phyloP scores from a whole-genome alignment of 2,329 filamentous ascomycete species.

The Monosporascus sp. region DNA sequence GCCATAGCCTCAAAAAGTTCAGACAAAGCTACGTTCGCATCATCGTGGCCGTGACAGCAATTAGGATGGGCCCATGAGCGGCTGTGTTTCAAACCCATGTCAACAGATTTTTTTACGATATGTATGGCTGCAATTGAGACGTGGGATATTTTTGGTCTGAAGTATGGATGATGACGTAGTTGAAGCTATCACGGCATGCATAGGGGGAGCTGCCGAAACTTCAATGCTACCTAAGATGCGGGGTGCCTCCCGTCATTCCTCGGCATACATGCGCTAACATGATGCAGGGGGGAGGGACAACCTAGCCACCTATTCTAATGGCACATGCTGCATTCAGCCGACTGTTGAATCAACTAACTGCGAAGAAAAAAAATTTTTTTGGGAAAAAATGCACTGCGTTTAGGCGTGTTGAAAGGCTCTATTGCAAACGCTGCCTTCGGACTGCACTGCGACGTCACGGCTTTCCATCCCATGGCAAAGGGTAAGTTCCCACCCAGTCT shows the following conservation, averaged over 20 bases:
- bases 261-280: neutral
- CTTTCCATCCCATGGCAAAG: slow-evolving; percentile 58
- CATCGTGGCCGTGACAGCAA: too few species aligned
- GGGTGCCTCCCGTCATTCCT: neutral
- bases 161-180: neutral
- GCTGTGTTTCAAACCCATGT: too few species aligned
- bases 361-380: neutral
- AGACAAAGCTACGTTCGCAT: too few species aligned
- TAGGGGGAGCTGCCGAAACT: neutral
- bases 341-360: neutral
- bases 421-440: neutral
- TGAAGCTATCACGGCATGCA: neutral
- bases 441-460: slow-evolving; percentile 17
- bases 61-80: too few species aligned
- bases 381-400: neutral
- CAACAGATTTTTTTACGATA: too few species aligned
- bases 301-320: too few species aligned
- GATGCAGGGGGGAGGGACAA: neutral
- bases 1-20: too few species aligned
- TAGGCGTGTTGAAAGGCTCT: neutral
- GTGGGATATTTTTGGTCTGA: too few species aligned
- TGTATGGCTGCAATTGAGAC: too few species aligned
- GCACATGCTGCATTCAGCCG: too few species aligned
- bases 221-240: neutral
- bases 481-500: slow-evolving; percentile 72